Base-by-base conservation (phyloP, 352 stramenopile genomes). In the Saprolegnia diclina region DNA sequence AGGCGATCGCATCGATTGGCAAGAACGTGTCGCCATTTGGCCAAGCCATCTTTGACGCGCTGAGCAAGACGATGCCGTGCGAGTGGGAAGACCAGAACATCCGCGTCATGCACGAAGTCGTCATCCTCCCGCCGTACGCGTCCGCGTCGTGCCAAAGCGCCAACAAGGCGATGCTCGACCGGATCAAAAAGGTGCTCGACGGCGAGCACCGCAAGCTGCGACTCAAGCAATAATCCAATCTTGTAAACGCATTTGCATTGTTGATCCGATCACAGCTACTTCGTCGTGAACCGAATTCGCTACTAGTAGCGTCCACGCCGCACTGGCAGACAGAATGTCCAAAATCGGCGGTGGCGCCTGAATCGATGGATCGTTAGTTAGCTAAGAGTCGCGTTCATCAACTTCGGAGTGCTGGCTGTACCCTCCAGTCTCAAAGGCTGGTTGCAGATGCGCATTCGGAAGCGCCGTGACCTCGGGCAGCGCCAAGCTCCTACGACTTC, bases 31-130 rank as follows among this genome's bases (percentile, higher is more conserved):
- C 76, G 6, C 67, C 72, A 2, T 78, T 91, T 63, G 85, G 85
- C 29, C 87, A 95, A 65, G 70, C 74, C 42, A 90, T 94, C 72
- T 95, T 95, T 55, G 86, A 95, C 66, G 85, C 85, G 38, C 82
- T 95, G 53, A 93, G 92, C 77, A 95, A 95, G 74, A 95, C 87
- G 77, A 94, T 94, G 85, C 85, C 85, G 26, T 94, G 85, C 71
- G 77, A 89, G 54, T 95, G 87, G 87, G 83, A 93, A 65, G 85
- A 76, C 5, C 71, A 74, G 57, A 88, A 88, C 76, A 95, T 95
- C 50, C 82, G 85, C 38, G 85, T 93, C 44, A 93, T 94, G 85
- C 78, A 79, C 24, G 87, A 92, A 21, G 87, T 95, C 42, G 65
- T 91, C 40, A 93, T 95, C 76, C 86, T 88, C 65, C 84, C 87